Conservation (phyloP, 2,329 filamentous ascomycete genomes). For the Stromatinia cepivora region DNA sequence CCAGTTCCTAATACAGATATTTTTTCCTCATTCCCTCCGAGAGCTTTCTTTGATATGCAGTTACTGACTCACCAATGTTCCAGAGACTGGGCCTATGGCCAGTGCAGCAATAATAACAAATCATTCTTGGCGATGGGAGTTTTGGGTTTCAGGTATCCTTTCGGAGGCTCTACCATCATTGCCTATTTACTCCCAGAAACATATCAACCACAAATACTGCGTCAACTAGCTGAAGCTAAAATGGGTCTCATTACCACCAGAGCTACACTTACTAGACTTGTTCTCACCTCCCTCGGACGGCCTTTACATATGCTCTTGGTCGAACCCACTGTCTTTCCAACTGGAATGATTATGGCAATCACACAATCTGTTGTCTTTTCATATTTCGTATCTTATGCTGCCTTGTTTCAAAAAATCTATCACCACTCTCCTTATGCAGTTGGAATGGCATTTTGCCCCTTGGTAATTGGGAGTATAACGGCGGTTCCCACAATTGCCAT, state of each 20-base stretch:
- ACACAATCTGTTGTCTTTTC: conserved; percentile 26
- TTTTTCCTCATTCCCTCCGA: too few relatives aligned
- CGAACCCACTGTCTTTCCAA: conserved; percentile 25
- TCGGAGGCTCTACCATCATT: conserved; percentile 6
- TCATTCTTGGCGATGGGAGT: conserved; percentile 26
- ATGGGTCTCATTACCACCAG: not conserved
- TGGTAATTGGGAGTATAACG: conserved; percentile 19
- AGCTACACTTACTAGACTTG: conserved; percentile 11
- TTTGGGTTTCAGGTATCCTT: conserved; percentile 23
- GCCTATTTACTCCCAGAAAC: conserved; percentile 28
- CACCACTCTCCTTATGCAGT: conserved; percentile 22
- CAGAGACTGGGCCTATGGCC: conserved; percentile 22
- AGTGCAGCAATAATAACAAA: conserved; percentile 19
- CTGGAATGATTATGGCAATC: conserved; percentile 20
- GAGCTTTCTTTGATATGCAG: not conserved
- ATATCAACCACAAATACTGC: conserved; percentile 21
- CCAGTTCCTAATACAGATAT: too few relatives aligned
- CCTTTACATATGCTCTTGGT: conserved; percentile 27
- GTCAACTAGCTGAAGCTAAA: conserved; percentile 5
- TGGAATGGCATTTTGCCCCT: conserved; percentile 24
- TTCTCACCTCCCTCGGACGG: conserved; percentile 23
- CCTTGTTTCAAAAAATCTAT: conserved; percentile 25
- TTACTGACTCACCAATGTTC: not conserved
- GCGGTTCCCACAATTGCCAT: conserved; percentile 16
- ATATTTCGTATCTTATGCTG: conserved; percentile 24